Percentiles rank a stretch among this genome's conserved stretches.
phyloP scores from a whole-genome alignment of 176 grass and related monocot genomes.

The Tillandsia fasciculata region DNA sequence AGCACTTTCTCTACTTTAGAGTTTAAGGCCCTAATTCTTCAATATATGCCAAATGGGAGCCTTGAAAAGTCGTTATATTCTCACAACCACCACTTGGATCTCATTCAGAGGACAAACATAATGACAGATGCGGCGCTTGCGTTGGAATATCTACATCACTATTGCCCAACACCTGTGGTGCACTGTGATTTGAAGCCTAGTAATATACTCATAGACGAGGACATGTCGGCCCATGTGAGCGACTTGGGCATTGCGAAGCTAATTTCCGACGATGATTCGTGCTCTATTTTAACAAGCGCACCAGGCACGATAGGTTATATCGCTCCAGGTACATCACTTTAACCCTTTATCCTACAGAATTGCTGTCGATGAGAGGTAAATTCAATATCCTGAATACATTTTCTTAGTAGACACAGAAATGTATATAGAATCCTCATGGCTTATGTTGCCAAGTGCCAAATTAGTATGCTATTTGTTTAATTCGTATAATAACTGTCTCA shows the following conservation, averaged over 20 bases:
- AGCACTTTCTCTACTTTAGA: conserved; percentile 29
- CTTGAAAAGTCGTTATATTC: conserved; percentile 33
- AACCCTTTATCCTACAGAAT: neutral
- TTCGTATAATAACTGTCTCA: too few relatives aligned
- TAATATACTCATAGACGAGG: conserved; percentile 36
- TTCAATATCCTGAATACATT: too few relatives aligned
- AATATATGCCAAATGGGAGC: conserved; percentile 45
- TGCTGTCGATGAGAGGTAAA: neutral
- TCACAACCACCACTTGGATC: conserved; percentile 17
- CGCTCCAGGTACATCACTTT: conserved; percentile 23
- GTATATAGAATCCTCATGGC: too few relatives aligned
- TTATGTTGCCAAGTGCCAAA: too few relatives aligned
- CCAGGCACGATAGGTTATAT: conserved; percentile 35
- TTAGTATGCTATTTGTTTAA: too few relatives aligned
- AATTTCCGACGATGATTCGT: conserved; percentile 19
- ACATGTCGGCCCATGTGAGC: conserved; percentile 33
- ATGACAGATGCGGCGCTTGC: conserved; percentile 38
- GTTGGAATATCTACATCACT: conserved; percentile 41
- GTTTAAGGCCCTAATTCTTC: conserved; percentile 38
- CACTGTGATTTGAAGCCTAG: conserved; percentile 46
- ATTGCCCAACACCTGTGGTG: conserved; percentile 22
- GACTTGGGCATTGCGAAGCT: conserved; percentile 44
- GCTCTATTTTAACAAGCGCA: conserved; percentile 27
- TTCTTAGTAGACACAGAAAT: too few relatives aligned
- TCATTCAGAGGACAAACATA: conserved; percentile 26